Base-by-base conservation (phyloP, 768 basidiomycete species). In the Tricholoma sp. region DNA sequence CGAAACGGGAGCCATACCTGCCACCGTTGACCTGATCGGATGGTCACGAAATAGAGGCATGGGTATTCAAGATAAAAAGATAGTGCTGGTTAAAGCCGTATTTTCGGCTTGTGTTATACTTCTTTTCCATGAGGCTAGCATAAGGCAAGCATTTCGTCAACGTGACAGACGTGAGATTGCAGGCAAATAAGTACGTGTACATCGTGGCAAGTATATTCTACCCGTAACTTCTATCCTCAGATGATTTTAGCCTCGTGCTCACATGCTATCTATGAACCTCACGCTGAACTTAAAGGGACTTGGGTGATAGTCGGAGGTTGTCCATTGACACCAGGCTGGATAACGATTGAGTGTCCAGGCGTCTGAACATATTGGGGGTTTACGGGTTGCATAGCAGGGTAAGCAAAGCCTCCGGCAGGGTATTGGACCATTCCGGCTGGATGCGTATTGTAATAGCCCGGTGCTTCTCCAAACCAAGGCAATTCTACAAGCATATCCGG, bases 381-480 rank as follows among this genome's bases (percentile, higher is more conserved):
- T 80, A 81, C 61, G 75, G 42, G 39, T 51, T 55, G 76, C 52
- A 83, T 68, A 55, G 24, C 24, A 24, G 66, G 70, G 53, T 70
- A 70, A 33, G 58, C 61, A 31, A 64, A 63, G 31, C 63, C 64
- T 37, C 66, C 64, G 20, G 63, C 17, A 17, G 52, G 66, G 59
- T 71, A 66, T 53, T 67, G 63, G 34, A 65, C 50, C 61, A 68
- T 64, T 18, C 57, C 56, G 42, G 61, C 63, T 45, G 65, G 70
- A 32, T 66, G 64, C 2, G 73, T 74, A 51, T 80, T 78, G 56
- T 80, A 80, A 64, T 82, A 86, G 37, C 85, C 85, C 20, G 87
- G 86, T 61, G 74, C 73, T 74, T 91, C 84, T 48, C 82, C 82
- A 63, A 86, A 91, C 89, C 89, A 91, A 1, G 85, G 85, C 9